Conservation (phyloP, 495 filamentous ascomycete genomes). For the Daldinia loculata region DNA sequence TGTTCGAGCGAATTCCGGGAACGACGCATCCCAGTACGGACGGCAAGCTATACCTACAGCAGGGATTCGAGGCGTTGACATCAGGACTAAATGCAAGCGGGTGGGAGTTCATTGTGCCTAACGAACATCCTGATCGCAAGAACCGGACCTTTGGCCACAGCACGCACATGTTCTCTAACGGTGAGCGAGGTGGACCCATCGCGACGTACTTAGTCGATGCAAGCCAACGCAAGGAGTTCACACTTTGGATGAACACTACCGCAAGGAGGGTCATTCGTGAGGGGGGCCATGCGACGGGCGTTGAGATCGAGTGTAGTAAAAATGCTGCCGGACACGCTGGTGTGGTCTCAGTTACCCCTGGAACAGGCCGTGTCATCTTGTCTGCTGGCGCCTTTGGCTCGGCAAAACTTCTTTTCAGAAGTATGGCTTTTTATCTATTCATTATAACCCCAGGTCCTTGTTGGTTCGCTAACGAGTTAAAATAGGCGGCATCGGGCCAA, state of each 20-base stretch:
- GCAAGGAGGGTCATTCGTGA: conserved; percentile 66
- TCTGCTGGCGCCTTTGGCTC: conserved; percentile 69
- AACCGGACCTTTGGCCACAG: conserved; percentile 65
- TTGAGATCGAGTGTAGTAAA: conserved; percentile 63
- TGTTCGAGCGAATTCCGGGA: conserved; percentile 69
- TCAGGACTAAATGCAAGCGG: conserved; percentile 60
- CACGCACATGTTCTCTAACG: conserved; percentile 67
- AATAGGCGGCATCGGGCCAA: conserved; percentile 62
- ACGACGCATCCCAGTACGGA: conserved; percentile 68
- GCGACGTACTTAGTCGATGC: conserved; percentile 70
- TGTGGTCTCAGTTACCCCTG: conserved; percentile 60
- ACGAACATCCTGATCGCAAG: conserved; percentile 64
- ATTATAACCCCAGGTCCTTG: not conserved
- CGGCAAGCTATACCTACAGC: conserved; percentile 69
- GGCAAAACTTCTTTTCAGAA: conserved; percentile 64
- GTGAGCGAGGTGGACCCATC: conserved; percentile 68
- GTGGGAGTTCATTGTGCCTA: conserved; percentile 66
- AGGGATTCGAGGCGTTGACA: conserved; percentile 62
- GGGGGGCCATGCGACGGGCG: conserved; percentile 63
- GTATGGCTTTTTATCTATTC: conserved; percentile 5
- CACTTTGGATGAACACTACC: conserved; percentile 65
- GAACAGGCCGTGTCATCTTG: conserved; percentile 67
- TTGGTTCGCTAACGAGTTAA: conserved; percentile 1
- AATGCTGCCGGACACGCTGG: conserved; percentile 58
- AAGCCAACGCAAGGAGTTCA: conserved; percentile 63